phyloP scores from a whole-genome alignment of 2,329 filamentous ascomycete species.

The Ceratocystis alfenasii region DNA sequence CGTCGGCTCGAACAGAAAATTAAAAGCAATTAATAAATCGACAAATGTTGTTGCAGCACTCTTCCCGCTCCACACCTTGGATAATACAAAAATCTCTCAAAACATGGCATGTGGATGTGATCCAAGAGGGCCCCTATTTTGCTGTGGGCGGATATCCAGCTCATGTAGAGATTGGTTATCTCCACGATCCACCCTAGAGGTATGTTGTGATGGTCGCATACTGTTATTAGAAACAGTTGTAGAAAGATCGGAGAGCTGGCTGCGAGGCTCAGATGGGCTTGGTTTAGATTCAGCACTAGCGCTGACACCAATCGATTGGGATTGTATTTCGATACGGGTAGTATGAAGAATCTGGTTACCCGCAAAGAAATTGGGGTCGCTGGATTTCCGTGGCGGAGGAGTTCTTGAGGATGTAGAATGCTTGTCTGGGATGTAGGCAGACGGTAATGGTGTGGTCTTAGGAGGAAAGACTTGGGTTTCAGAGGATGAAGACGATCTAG shows the following conservation, averaged over 20 bases:
- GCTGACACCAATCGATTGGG: neutral
- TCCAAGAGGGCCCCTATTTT: slow-evolving; percentile 18
- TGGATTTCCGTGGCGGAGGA: neutral
- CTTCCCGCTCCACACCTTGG: neutral
- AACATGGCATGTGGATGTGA: slow-evolving; percentile 17
- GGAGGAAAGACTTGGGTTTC: slow-evolving; percentile 16
- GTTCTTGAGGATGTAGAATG: neutral
- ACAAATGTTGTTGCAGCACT: neutral
- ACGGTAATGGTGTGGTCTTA: neutral
- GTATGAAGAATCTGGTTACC: slow-evolving; percentile 17
- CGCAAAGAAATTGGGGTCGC: neutral
- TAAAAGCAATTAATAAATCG: neutral
- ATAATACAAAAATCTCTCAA: neutral
- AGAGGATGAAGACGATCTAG: slow-evolving; percentile 16
- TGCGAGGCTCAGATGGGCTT: neutral
- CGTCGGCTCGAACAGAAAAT: neutral
- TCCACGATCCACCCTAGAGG: neutral
- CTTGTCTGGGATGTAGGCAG: neutral
- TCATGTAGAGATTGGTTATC: slow-evolving; percentile 15
- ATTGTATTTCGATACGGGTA: slow-evolving; percentile 18
- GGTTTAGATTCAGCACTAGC: neutral
- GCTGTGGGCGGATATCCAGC: slow-evolving; percentile 11
- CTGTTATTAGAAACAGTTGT: neutral
- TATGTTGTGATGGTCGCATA: neutral
- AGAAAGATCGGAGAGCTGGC: neutral